Base-by-base conservation (phyloP, 176 grass and related monocot genomes). In the Areca catechu region DNA sequence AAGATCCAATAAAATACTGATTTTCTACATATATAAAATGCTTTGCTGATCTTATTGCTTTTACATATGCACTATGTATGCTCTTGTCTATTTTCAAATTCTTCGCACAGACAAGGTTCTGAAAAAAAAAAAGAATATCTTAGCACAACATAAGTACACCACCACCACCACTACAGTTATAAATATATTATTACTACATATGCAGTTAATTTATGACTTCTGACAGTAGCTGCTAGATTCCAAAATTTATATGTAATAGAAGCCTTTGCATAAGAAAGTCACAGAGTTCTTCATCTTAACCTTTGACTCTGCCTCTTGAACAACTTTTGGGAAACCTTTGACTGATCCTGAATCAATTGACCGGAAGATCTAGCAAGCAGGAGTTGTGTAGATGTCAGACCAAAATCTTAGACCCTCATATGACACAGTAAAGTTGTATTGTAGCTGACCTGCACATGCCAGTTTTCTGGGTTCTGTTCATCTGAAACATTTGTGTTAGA, bases 21-120 rank as follows among this genome's bases (percentile, higher is more conserved):
- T 97, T 97, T 78, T 91, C 92, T 63, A 97, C 88, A 53, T 97
- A 97, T 68, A 97, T 69, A 54, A 91, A 97, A 65, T 87, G 83
- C 7, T 91, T 81, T 5, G 92, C 86, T 59, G 83, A 88, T 69
- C 92, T 88, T 30, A 91, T 91, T 43, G 86, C 92, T 64, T 88
- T 91, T 20, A 97, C 75, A 63, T 97, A 97, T 23, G 92, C 86
- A 12, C 74, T 91, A 56, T 97, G 86, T 86, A 97, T 91, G 72
- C 83, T 97, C 65, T 84, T 83, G 65, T 97, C 92, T 51, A 97
- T 92, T 77, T 82, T 80, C 57, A 97, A 55, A 72, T 97, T 79
- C 64, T 97, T 97, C n/a, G 80, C 83, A 37, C 92, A 83, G 14
- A 87, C 72, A 75, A 97, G 92, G 78, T 97, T 97, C 78, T 87